A percentile compares a stretch with the other conserved stretches of the same genome.
phyloP scores from a whole-genome alignment of 1,284 basidiomycete species.

The Ustilago shanxiensis region DNA sequence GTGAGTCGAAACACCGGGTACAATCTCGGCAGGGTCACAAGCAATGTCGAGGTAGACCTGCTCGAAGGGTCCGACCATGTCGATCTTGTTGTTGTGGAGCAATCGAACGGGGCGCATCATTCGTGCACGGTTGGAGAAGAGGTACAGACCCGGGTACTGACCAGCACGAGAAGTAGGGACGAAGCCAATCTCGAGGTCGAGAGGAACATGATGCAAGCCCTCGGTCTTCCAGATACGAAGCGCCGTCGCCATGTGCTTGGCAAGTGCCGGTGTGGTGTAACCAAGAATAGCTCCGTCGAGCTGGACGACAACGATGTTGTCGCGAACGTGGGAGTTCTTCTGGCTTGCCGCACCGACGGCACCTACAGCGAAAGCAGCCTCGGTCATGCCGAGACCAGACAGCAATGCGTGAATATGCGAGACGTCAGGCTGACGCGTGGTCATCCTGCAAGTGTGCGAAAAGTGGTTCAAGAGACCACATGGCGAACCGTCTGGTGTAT shows the following conservation, averaged over 20 bases:
- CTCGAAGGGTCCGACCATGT: conserved; percentile 95
- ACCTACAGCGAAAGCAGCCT: conserved; percentile 72
- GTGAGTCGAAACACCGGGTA: conserved; percentile 82
- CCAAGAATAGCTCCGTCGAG: conserved; percentile 95
- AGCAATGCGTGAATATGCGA: conserved; percentile 86
- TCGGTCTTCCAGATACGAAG: conserved; percentile 97
- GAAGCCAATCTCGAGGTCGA: conserved; percentile 94
- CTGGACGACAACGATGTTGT: conserved; percentile 85
- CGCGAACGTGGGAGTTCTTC: conserved; percentile 78
- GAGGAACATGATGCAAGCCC: conserved; percentile 80
- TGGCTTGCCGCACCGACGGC: conserved; percentile 28
- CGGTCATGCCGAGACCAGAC: conserved; percentile 92
- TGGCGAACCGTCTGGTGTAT: conserved; percentile 97
- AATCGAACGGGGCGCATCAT: conserved; percentile 99
- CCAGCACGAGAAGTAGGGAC: conserved; percentile 91
- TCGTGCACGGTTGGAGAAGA: conserved; percentile 87
- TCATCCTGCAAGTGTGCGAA: conserved; percentile 91
- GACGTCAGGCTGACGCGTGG: conserved; percentile 82
- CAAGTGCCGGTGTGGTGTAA: conserved; percentile 86
- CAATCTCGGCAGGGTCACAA: conserved; percentile 88
- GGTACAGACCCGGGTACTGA: conserved; percentile 95
- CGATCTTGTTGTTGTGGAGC: conserved; percentile 84
- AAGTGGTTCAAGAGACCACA: conserved; percentile 98
- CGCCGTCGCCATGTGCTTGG: conserved; percentile 83
- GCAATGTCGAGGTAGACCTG: conserved; percentile 99